Base-by-base conservation (phyloP, 208 protist genomes). In the Trypanosoma theileri region DNA sequence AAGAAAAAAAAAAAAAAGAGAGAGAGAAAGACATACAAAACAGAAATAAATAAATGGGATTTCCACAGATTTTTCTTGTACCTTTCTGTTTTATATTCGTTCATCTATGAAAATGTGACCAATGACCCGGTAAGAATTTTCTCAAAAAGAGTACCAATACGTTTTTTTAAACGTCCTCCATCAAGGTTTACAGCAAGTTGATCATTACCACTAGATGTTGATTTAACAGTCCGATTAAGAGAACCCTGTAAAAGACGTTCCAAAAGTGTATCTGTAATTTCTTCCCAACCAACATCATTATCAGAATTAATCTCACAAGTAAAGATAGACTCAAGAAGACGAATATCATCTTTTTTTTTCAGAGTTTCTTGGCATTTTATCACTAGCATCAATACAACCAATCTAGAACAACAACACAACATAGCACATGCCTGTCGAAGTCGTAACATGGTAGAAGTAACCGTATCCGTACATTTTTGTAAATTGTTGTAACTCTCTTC, bases 281-380 rank as follows among this genome's bases (percentile, higher is more conserved):
- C 96, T 68, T 98, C 96, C 96, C 96, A 98, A 10, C 84, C 88
- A 21, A 77, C 24, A 11, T 63, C 60, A 51, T 14, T 62, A 14
- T 81, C 80, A 55, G 79, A 75, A 9, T 66, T 69, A 52, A 93
- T 79, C 35, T 75, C 56, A 71, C 86, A 93, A 4, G 75, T 65
- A 57, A 96, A 82, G 10, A 93, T 59, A 4, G 75, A 71, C 45
- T 75, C 61, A 9, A 98, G 73, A 24, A 89, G 55, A 0, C 71
- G 19, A n/a, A 80, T 63, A 22, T 57, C 69, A 0, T 82, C 71
- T 13, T 56, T 24, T 26, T 85, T 42, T 40, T 42, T 53, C 16
- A 82, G 56, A 17, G 55, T 73, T 16, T 68, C 16, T 11, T 67
- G 66, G 62, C 85, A 89, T 55, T 81, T 79, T 11, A 81, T 71